phyloP scores from a whole-genome alignment of 768 basidiomycete genomes.

The Candolleomyces efflorescens region DNA sequence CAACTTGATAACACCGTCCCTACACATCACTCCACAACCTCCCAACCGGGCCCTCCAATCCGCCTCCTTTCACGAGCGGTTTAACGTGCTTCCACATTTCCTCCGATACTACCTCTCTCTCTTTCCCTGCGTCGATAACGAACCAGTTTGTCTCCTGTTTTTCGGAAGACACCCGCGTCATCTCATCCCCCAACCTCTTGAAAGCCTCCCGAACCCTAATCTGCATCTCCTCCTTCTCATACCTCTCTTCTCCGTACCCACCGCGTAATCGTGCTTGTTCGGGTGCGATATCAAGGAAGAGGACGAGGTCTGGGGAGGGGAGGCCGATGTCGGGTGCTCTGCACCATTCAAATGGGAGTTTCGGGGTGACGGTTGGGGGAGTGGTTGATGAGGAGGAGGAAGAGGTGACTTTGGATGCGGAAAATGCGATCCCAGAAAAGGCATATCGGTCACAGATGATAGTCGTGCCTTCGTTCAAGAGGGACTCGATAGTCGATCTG shows the following conservation, averaged over 20 bases:
- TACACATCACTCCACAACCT: slow-evolving; percentile 45
- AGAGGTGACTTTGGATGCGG: slow-evolving; percentile 46
- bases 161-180: slow-evolving; percentile 1
- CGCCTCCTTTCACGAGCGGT: slow-evolving; percentile 27
- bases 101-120: slow-evolving; percentile 43
- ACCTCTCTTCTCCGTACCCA: slow-evolving; percentile 84
- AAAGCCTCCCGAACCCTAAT: slow-evolving; percentile 58
- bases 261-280: slow-evolving; percentile 64
- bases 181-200: slow-evolving; percentile 50
- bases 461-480: slow-evolving; percentile 59
- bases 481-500: slow-evolving; percentile 57
- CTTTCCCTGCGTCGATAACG: slow-evolving; percentile 53
- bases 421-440: slow-evolving; percentile 94
- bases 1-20: not conserved
- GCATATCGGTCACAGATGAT: slow-evolving; percentile 93
- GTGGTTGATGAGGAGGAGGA: not conserved
- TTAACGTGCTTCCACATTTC: slow-evolving; percentile 53
- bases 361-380: slow-evolving; percentile 8
- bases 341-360: slow-evolving; percentile 80
- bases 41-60: slow-evolving; percentile 25
- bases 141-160: slow-evolving; percentile 38
- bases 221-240: slow-evolving; percentile 81
- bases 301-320: slow-evolving; percentile 81
- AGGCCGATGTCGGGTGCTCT: slow-evolving; percentile 80
- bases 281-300: slow-evolving; percentile 83